A percentile compares a stretch with the other conserved stretches of the same genome.
These are phyloP conservation scores for Ambrosia artemisiifolia DNA, from an alignment of 129 eudicot genomes.

Conservation along the genomic window DNA sequence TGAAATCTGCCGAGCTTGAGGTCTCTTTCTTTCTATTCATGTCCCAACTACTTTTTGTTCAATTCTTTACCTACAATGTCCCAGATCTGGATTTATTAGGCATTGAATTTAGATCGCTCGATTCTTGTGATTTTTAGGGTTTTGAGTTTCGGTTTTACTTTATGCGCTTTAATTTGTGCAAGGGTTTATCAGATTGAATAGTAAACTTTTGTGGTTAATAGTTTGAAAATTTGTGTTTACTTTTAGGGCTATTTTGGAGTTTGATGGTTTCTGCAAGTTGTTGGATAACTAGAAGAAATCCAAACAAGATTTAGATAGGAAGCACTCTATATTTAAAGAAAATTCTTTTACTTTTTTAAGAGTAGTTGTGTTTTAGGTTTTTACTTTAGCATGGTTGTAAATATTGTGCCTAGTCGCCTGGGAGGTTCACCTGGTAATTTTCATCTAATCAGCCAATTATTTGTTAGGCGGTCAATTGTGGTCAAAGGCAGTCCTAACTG, in stretches of 20 bases:
- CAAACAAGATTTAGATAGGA: too few species aligned
- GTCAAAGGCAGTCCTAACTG: too few species aligned
- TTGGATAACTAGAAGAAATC: too few species aligned
- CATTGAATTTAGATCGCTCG: constrained; percentile 11
- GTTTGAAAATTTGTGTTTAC: not conserved
- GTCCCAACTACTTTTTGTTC: not conserved
- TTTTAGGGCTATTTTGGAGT: not conserved
- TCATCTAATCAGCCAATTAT: too few species aligned
- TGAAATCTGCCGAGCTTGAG: constrained; percentile 94
- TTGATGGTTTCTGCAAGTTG: constrained; percentile 2
- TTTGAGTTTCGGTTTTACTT: not conserved
- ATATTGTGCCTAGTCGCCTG: too few species aligned
- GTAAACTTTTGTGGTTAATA: not conserved
- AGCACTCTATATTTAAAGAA: too few species aligned
- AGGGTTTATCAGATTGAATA: not conserved
- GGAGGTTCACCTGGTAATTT: too few species aligned
- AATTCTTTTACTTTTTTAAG: too few species aligned
- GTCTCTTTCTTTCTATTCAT: too few species aligned
- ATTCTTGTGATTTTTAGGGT: constrained; percentile 10
- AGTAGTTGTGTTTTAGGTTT: too few species aligned
- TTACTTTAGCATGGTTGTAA: too few species aligned
- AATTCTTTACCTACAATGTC: not conserved
- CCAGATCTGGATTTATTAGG: constrained; percentile 23
- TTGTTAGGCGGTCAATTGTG: too few species aligned
- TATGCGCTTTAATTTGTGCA: not conserved